Evolutionary conservation across 2,329 filamentous ascomycete species (phyloP).

Genomic region (Hypoxylon sp.): DNA sequence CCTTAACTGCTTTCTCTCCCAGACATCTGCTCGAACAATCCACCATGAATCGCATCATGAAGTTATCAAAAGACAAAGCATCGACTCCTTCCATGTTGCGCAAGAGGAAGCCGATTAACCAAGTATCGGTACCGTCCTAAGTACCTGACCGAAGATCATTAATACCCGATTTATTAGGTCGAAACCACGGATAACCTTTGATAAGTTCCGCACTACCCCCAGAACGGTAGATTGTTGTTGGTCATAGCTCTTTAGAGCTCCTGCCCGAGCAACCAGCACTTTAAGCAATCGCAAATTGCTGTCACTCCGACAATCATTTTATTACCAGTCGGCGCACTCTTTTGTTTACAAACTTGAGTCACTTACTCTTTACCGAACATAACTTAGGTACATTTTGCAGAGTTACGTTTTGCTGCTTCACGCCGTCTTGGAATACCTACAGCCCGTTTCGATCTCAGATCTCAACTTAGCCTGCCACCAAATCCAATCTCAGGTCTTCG

Average conservation of each 20-base stretch:
- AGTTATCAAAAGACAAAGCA: conserved; percentile 29
- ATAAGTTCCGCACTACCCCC: conserved; percentile 40
- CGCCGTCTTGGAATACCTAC: conserved; percentile 16
- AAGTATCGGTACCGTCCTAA: conserved; percentile 27
- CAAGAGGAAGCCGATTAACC: conserved; percentile 39
- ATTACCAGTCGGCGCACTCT: conserved; percentile 19
- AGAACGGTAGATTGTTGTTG: conserved; percentile 49
- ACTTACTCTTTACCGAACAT: background rate
- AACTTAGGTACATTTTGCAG: background rate
- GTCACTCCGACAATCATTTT: conserved; percentile 3
- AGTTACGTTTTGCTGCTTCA: background rate
- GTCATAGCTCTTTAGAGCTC: conserved; percentile 45
- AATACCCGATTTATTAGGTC: conserved; percentile 7
- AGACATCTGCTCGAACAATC: conserved; percentile 21
- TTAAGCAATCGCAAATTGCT: background rate
- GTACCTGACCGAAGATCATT: background rate
- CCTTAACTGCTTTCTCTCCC: conserved; percentile 23
- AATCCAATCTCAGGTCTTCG: conserved; percentile 1
- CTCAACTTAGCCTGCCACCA: background rate
- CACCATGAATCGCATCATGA: conserved; percentile 45
- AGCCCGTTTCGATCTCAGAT: background rate
- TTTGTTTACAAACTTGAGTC: background rate
- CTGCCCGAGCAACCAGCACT: conserved; percentile 43
- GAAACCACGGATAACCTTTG: conserved; percentile 15
- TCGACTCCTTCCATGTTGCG: conserved; percentile 31